A percentile compares a stretch with the other conserved stretches of the same genome.
phyloP scores from a whole-genome alignment of 768 basidiomycete genomes.

The Leccinum arenicola region DNA sequence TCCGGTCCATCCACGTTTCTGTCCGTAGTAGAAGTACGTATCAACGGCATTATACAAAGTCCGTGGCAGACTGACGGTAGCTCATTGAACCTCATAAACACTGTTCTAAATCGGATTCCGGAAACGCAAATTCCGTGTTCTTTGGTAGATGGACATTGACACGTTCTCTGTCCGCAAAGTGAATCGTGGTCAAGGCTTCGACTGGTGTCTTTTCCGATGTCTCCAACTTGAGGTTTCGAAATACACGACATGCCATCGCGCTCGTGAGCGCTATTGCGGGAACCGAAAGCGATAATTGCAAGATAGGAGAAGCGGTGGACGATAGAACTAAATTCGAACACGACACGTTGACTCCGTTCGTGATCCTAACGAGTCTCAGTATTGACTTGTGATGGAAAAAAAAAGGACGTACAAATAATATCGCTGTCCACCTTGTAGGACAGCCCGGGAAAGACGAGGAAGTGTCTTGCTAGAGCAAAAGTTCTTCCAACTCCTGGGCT shows the following conservation, averaged over 20 bases:
- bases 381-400: not conserved
- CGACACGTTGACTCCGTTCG: slow-evolving; percentile 32
- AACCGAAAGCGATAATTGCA: slow-evolving; percentile 23
- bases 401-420: slow-evolving; percentile 35
- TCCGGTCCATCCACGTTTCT: not conserved
- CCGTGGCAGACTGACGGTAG: not conserved
- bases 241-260: slow-evolving; percentile 35
- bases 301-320: slow-evolving; percentile 18
- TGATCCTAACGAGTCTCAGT: slow-evolving; percentile 25
- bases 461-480: slow-evolving; percentile 25
- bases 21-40: not conserved
- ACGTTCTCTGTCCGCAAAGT: slow-evolving; percentile 11
- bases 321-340: slow-evolving; percentile 20
- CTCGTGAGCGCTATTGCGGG: slow-evolving; percentile 32
- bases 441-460: slow-evolving; percentile 30
- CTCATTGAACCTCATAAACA: not conserved
- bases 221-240: slow-evolving; percentile 32
- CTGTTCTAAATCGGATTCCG: not conserved
- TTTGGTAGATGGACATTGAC: slow-evolving; percentile 1
- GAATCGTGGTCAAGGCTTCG: slow-evolving; percentile 15
- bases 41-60: not conserved
- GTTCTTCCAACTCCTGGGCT: slow-evolving; percentile 11
- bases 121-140: not conserved
- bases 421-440: slow-evolving; percentile 37
- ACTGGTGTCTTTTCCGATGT: slow-evolving; percentile 5